Evolutionary conservation across 805 yeast genomes (phyloP).

Genomic region (Clavispora asparagi): DNA sequence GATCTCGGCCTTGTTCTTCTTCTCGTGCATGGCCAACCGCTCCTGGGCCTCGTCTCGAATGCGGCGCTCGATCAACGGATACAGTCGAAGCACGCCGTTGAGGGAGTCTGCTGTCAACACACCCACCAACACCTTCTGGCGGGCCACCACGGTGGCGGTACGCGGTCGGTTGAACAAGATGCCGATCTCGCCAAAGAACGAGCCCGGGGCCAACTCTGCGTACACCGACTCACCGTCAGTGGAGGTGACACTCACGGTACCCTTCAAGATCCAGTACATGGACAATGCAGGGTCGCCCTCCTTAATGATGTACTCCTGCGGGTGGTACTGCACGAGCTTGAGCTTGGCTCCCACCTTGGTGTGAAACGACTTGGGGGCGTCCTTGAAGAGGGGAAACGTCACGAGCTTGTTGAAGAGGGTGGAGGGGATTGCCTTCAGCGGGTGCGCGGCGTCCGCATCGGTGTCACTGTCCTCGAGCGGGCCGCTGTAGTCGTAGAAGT

Average conservation of each 20-base stretch:
- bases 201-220: constrained; percentile 65
- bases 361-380: constrained; percentile 64
- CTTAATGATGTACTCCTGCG: constrained; percentile 65
- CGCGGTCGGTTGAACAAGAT: constrained; percentile 70
- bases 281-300: constrained; percentile 70
- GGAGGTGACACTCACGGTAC: constrained; percentile 70
- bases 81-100: constrained; percentile 52
- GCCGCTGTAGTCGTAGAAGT: constrained; percentile 6
- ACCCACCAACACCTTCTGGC: constrained; percentile 62
- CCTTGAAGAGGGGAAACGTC: constrained; percentile 59
- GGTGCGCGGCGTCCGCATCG: constrained; percentile 7
- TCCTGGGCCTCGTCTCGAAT: constrained; percentile 79
- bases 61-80: constrained; percentile 60
- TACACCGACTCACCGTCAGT: constrained; percentile 72
- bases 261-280: constrained; percentile 77
- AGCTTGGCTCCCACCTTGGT: constrained; percentile 53
- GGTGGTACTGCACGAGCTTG: constrained; percentile 54
- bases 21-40: constrained; percentile 64
- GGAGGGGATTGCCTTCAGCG: constrained; percentile 37
- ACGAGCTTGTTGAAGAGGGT: constrained; percentile 49
- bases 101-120: constrained; percentile 63
- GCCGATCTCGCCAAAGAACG: constrained; percentile 78
- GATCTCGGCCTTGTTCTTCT: constrained; percentile 45
- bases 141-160: constrained; percentile 73
- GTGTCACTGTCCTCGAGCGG: constrained; percentile 4